These are phyloP conservation scores for Neurospora tetraspora DNA, from an alignment of 495 filamentous ascomycete species.

Conservation along the genomic window DNA sequence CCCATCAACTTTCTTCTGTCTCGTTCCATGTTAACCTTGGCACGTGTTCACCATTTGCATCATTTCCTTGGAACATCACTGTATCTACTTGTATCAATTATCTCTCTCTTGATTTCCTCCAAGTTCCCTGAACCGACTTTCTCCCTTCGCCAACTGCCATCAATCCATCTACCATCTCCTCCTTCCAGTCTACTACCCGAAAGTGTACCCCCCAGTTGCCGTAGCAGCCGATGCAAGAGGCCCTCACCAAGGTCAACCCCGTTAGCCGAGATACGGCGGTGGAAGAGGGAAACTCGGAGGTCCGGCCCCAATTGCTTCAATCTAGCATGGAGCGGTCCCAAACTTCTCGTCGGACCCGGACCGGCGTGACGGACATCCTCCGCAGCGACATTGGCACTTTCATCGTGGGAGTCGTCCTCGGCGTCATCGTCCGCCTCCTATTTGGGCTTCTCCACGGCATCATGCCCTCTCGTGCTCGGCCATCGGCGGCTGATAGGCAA, in stretches of 20 bases:
- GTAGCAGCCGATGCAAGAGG: too few species aligned
- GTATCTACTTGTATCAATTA: background rate
- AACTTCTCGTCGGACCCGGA: too few species aligned
- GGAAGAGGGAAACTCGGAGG: too few species aligned
- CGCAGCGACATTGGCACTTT: background rate
- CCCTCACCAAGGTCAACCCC: too few species aligned
- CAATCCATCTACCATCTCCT: too few species aligned
- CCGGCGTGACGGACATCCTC: too few species aligned
- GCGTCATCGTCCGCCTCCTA: background rate
- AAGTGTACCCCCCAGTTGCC: too few species aligned
- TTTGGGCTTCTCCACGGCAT: background rate
- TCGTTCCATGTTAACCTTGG: background rate
- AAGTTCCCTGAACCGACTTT: background rate
- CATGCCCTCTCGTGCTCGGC: background rate
- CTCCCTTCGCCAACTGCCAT: background rate
- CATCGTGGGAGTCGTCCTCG: background rate
- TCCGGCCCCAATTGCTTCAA: background rate
- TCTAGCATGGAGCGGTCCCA: background rate
- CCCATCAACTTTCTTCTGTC: background rate
- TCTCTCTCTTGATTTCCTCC: background rate
- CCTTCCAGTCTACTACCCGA: too few species aligned
- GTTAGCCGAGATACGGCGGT: too few species aligned
- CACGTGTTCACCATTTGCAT: background rate
- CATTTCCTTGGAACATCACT: background rate
- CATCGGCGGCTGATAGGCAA: background rate